Conservation (phyloP, 768 basidiomycete species). For the Sarcodon aspratus region DNA sequence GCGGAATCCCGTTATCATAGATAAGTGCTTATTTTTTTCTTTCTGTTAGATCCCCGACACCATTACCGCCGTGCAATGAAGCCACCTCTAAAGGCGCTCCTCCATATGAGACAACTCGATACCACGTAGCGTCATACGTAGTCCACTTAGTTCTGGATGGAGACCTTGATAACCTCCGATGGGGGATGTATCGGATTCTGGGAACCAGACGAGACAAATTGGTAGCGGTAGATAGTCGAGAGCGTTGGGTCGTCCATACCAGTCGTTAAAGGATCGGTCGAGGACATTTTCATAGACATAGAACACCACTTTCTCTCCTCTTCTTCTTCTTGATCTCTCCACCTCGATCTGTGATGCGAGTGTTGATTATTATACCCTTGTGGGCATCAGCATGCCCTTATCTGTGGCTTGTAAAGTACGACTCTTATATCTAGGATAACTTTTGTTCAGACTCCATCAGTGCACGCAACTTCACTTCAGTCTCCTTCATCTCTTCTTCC, state of each 20-base stretch:
- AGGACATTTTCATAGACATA: too few relatives aligned
- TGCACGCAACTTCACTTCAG: conserved; percentile 20
- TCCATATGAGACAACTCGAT: not conserved
- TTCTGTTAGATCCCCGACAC: not conserved
- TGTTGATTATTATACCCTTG: too few relatives aligned
- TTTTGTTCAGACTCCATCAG: too few relatives aligned
- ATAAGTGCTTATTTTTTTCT: not conserved
- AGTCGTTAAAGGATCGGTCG: too few relatives aligned
- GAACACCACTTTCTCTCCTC: too few relatives aligned
- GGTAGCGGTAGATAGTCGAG: not conserved
- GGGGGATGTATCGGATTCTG: not conserved
- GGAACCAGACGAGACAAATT: not conserved
- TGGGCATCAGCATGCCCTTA: too few relatives aligned
- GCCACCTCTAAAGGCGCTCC: not conserved
- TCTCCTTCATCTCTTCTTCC: conserved; percentile 29
- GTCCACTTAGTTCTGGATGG: not conserved
- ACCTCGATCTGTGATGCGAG: too few relatives aligned
- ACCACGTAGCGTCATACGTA: not conserved
- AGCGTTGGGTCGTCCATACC: not conserved
- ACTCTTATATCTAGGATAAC: too few relatives aligned
- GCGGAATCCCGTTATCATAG: not conserved
- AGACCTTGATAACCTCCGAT: not conserved
- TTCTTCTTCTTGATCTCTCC: too few relatives aligned
- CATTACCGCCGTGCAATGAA: not conserved
- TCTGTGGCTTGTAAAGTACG: too few relatives aligned